Conservation (phyloP, 2,329 filamentous ascomycete species). For the Colletotrichum horii region DNA sequence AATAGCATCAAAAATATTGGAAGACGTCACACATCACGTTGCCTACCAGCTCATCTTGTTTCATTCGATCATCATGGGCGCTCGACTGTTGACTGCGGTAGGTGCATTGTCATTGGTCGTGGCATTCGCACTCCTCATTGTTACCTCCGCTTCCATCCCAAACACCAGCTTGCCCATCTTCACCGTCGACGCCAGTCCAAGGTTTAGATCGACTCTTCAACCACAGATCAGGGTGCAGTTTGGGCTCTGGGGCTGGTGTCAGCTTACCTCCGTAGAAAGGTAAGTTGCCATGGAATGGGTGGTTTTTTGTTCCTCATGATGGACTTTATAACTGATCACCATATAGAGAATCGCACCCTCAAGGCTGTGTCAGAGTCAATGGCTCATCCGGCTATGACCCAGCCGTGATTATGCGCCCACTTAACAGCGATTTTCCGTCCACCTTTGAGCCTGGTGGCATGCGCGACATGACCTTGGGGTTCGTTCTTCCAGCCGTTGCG, state of each 20-base stretch:
- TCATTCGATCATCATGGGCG: not conserved
- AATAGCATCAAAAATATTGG: too few relatives aligned
- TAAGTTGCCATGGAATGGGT: too few relatives aligned
- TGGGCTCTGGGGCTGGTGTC: not conserved
- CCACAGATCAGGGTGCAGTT: not conserved
- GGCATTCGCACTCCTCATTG: not conserved
- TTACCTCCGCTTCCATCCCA: not conserved
- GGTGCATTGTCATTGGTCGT: not conserved
- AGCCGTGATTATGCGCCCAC: not conserved
- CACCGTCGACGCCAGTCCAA: too few relatives aligned
- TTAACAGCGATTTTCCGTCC: not conserved
- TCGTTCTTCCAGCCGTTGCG: not conserved
- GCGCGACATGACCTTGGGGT: not conserved
- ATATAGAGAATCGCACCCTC: rapidly evolving
- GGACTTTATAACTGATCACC: too few relatives aligned
- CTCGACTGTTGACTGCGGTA: not conserved
- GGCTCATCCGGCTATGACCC: not conserved
- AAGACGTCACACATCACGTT: too few relatives aligned
- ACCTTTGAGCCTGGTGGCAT: not conserved
- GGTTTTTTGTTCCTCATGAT: too few relatives aligned
- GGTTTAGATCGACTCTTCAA: too few relatives aligned
- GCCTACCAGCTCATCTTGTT: too few relatives aligned
- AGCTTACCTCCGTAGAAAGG: too few relatives aligned
- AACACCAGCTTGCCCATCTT: not conserved
- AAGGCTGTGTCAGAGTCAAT: not conserved